Percentiles rank a stretch among this genome's conserved stretches.
Conservation (phyloP, 306 rosid species). For the Vicia faba region DNA sequence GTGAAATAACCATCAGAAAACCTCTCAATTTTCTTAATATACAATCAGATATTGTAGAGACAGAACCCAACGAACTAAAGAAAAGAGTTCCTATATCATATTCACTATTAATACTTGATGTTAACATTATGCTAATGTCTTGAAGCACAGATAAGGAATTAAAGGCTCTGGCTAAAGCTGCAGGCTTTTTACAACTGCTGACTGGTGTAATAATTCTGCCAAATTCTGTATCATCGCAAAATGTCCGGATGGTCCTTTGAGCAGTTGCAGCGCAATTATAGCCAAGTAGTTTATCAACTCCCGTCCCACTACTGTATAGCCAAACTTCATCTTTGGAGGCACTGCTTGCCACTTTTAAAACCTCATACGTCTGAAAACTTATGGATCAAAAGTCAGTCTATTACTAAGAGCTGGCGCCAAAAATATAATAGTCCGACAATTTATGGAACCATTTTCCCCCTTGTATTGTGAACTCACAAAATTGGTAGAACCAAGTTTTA, state of each 20-base stretch:
- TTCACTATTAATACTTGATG: constrained; percentile 49
- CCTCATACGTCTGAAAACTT: constrained; percentile 70
- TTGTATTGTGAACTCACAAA: constrained; percentile 4
- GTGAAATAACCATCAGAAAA: constrained; percentile 83
- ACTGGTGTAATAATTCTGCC: constrained; percentile 61
- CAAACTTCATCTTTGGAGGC: constrained; percentile 64
- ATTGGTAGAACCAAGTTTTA: constrained; percentile 8
- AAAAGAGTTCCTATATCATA: constrained; percentile 65
- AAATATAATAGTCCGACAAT: constrained; percentile 22
- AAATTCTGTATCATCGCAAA: constrained; percentile 54
- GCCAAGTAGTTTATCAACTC: constrained; percentile 48
- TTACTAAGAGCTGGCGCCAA: constrained; percentile 33
- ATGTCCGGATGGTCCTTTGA: constrained; percentile 45
- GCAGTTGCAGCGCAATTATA: constrained; percentile 43
- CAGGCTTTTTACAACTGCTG: constrained; percentile 58
- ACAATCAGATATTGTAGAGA: constrained; percentile 81
- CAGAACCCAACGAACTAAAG: constrained; percentile 80
- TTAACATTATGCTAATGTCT: constrained; percentile 59
- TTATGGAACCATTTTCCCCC: no score
- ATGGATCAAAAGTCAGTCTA: constrained; percentile 48
- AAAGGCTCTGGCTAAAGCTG: constrained; percentile 55
- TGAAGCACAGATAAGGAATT: constrained; percentile 70
- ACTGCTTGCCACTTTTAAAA: constrained; percentile 61
- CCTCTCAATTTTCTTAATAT: constrained; percentile 77
- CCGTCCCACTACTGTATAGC: constrained; percentile 62